phyloP scores from a whole-genome alignment of 2,329 filamentous ascomycete genomes.

The Aureobasidium uvarum region DNA sequence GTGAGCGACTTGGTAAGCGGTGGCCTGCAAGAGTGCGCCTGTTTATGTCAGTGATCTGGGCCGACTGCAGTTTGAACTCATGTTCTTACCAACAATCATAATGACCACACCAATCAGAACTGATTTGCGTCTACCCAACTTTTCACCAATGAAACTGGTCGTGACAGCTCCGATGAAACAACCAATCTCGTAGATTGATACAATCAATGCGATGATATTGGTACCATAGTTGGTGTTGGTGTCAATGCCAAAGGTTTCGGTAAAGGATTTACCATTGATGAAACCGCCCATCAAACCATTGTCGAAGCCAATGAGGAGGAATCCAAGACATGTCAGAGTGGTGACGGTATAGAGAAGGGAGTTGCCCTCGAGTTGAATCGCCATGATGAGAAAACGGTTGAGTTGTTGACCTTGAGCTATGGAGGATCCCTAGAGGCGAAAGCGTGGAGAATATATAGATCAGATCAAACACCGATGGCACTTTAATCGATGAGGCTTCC shows the following conservation, averaged over 20 bases:
- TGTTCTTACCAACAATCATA: conserved; percentile 39
- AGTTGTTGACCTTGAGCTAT: not conserved
- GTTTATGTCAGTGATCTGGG: conserved; percentile 26
- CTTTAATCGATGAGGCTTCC: not conserved
- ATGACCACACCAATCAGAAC: conserved; percentile 46
- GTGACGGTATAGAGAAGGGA: conserved; percentile 47
- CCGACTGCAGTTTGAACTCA: too few relatives aligned
- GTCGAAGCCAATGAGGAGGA: conserved; percentile 48
- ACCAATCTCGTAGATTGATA: conserved; percentile 50
- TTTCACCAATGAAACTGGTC: conserved; percentile 46
- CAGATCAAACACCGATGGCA: conserved; percentile 12
- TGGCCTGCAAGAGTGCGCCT: conserved; percentile 35
- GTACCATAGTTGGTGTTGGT: conserved; percentile 38
- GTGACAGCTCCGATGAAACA: conserved; percentile 46
- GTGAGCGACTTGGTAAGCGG: conserved; percentile 31
- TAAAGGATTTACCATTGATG: conserved; percentile 46
- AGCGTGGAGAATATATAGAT: conserved; percentile 2
- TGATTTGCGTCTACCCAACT: conserved; percentile 46
- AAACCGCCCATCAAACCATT: conserved; percentile 33
- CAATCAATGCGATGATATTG: conserved; percentile 47
- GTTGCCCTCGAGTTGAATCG: conserved; percentile 37
- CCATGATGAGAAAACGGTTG: conserved; percentile 5
- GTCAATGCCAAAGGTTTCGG: conserved; percentile 44
- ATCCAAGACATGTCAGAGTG: conserved; percentile 48
- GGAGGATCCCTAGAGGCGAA: not conserved